Evolutionary conservation across 768 basidiomycete genomes (phyloP).

Genomic region (Boletus coccyginus): DNA sequence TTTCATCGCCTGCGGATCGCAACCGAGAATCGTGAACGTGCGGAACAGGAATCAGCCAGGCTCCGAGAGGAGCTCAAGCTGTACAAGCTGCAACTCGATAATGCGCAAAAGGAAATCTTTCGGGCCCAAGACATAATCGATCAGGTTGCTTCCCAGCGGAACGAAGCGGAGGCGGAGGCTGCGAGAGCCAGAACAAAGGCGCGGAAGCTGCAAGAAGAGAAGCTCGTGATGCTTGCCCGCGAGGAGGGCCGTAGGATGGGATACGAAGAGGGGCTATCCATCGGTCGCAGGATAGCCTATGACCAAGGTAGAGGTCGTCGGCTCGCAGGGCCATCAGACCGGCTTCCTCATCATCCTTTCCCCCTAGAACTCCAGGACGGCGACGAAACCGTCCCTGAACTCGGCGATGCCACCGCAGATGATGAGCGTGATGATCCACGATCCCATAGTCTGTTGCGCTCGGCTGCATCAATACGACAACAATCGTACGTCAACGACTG

Average conservation of each 20-base stretch:
- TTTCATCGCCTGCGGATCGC: constrained; percentile 40
- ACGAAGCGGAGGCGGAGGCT: constrained; percentile 46
- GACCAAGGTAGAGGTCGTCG: constrained; percentile 27
- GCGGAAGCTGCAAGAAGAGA: constrained; percentile 41
- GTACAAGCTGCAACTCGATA: constrained; percentile 45
- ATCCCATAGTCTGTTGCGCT: constrained; percentile 10
- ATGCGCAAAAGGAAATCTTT: constrained; percentile 43
- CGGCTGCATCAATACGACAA: constrained; percentile 16
- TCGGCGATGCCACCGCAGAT: constrained; percentile 13
- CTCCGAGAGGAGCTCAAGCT: constrained; percentile 42
- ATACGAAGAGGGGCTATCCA: constrained; percentile 40
- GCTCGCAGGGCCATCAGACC: constrained; percentile 8
- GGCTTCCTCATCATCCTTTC: constrained; percentile 10
- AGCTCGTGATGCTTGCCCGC: constrained; percentile 37
- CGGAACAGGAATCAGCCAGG: constrained; percentile 38
- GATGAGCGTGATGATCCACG: constrained; percentile 23
- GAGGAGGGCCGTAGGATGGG: constrained; percentile 44
- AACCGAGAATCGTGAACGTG: constrained; percentile 37
- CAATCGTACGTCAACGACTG: constrained; percentile 22
- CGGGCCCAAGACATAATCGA: constrained; percentile 43
- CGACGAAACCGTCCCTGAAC: constrained; percentile 13
- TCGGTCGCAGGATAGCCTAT: constrained; percentile 29
- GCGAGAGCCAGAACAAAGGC: constrained; percentile 44
- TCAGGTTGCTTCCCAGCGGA: constrained; percentile 40
- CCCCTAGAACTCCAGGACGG: constrained; percentile 12